Conservation (phyloP, 1,284 basidiomycete genomes). For the Leccinum subfulvum region DNA sequence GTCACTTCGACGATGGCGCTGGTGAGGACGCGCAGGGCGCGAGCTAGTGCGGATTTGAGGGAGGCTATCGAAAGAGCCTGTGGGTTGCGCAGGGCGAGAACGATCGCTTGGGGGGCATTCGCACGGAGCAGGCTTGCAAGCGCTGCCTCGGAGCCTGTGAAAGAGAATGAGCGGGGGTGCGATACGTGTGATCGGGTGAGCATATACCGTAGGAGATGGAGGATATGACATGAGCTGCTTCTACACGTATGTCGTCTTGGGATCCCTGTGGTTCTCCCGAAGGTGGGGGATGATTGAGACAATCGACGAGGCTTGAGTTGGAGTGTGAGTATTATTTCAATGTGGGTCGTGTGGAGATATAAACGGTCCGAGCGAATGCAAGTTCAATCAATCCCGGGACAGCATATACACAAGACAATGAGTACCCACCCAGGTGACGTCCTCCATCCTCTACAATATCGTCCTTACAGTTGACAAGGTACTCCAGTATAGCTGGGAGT, state of each 20-base stretch:
- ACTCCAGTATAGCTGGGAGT: too few species aligned
- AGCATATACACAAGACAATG: too few species aligned
- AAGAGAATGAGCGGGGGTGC: background rate
- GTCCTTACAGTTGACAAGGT: too few species aligned
- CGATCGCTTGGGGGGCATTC: constrained; percentile 53
- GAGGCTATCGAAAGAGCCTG: constrained; percentile 38
- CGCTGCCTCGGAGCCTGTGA: constrained; percentile 57
- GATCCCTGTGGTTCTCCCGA: constrained; percentile 37
- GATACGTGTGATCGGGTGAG: background rate
- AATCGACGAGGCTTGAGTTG: constrained; percentile 51
- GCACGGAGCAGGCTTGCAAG: constrained; percentile 54
- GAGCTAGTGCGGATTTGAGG: constrained; percentile 56
- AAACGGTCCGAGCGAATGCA: too few species aligned
- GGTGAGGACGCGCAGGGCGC: constrained; percentile 59
- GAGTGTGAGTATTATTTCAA: background rate
- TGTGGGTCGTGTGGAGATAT: background rate
- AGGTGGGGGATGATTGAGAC: constrained; percentile 44
- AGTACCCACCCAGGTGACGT: too few species aligned
- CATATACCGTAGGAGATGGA: constrained; percentile 62
- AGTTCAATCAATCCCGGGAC: too few species aligned
- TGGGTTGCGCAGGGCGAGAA: constrained; percentile 53
- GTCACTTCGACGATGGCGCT: constrained; percentile 59
- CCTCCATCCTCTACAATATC: too few species aligned
- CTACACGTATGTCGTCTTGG: constrained; percentile 54
- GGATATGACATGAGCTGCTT: constrained; percentile 71